Evolutionary conservation across 2,329 filamentous ascomycete genomes (phyloP), one percentile per base, ranked within the genome.

Genomic region (Neophaeococcomyces aloes): DNA sequence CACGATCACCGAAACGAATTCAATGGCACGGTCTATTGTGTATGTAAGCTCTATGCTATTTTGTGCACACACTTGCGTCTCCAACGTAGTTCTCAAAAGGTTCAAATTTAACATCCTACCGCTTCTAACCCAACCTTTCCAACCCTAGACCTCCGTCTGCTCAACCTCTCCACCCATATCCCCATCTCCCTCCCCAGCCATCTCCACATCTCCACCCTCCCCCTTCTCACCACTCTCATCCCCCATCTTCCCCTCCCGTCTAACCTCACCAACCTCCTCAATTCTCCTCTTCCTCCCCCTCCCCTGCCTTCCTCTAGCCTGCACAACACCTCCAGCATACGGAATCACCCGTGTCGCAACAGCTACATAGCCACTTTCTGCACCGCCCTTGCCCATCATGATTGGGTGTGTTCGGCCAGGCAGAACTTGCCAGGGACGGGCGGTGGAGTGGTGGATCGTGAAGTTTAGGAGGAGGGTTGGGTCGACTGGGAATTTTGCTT

Each of bases 371-470:
- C 40, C 40, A 0, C 91, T 91, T 58, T 96, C 89, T 0, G 86
- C 79, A 1, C 89, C 89, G 15, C 91, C 91, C 31, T 76, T 75
- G 29, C 79, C 79, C 47, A 85, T 94, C 91, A 98, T 98, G 44
- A 93, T 64, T 5, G 91, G 91, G 66, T 98, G 91, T 41, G 91
- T 96, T 42, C 91, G 71, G 1, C 86, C 85, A 0, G 91, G 91
- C 36, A 98, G 63, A 2, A 95, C 88, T 67, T 98, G 91, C 85
- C 86, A 96, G 42, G 77, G 72, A 49, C 83, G 74, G 4, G 83
- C 80, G 11, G 86, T 73, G 37, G 81, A 84, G 2, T 81, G 91
- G 65, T 96, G 88, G 42, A 98, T 70, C 10, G 74, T 78, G 1
- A 86, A 79, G 1, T 81, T 85, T 1, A 96, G 73, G 3, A 98